phyloP scores from a whole-genome alignment of 805 yeast species.

The Cyberlindnera meyerae region DNA sequence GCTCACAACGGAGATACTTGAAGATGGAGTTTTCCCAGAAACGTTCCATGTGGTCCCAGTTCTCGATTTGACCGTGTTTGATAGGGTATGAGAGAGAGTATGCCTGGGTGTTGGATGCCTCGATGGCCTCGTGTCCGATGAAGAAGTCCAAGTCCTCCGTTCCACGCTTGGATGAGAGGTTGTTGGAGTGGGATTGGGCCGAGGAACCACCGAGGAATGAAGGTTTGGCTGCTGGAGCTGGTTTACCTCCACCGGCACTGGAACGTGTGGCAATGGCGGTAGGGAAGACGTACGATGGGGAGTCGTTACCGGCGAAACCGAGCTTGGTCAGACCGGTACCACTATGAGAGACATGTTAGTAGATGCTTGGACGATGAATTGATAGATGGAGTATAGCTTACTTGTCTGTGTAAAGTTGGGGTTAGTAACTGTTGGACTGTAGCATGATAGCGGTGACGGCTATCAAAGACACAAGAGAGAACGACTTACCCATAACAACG shows the following conservation, averaged over 20 bases:
- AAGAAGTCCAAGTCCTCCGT: conserved; percentile 91
- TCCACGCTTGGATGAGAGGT: conserved; percentile 57
- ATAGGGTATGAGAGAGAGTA: conserved; percentile 89
- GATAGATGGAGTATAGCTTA: conserved; percentile 8
- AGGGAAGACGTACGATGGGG: conserved; percentile 96
- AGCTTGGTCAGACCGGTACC: conserved; percentile 98
- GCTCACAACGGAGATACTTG: conserved; percentile 95
- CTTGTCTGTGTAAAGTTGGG: conserved; percentile 17
- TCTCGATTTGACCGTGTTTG: conserved; percentile 96
- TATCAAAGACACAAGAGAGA: not conserved
- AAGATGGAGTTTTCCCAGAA: conserved; percentile 98
- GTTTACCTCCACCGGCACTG: conserved; percentile 40
- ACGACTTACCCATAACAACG: conserved; percentile 84
- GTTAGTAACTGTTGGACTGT: too few relatives aligned
- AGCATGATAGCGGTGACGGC: too few relatives aligned
- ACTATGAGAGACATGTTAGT: conserved; percentile 38
- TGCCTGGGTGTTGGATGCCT: conserved; percentile 86
- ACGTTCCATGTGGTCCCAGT: conserved; percentile 99
- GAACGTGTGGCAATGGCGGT: conserved; percentile 83
- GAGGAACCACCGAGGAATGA: conserved; percentile 32
- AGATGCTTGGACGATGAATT: not conserved
- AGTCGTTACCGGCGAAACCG: conserved; percentile 97
- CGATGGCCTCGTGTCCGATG: conserved; percentile 93
- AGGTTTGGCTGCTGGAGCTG: conserved; percentile 41
- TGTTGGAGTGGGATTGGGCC: conserved; percentile 17